Conservation (phyloP, 1,284 basidiomycete genomes). For the Trametes sp. region DNA sequence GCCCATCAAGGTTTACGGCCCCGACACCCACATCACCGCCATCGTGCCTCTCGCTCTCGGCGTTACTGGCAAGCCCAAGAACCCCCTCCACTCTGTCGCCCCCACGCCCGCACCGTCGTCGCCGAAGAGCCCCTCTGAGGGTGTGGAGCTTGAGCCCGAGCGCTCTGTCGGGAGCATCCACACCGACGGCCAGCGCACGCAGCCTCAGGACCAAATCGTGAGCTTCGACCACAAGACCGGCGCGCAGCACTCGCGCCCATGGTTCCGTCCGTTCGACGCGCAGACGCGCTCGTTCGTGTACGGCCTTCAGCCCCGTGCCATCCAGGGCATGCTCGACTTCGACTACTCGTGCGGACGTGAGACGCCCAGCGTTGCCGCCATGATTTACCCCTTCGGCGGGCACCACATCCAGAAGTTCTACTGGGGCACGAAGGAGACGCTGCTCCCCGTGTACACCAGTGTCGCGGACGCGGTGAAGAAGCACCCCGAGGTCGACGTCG, state of each 20-base stretch:
- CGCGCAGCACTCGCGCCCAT: conserved; percentile 62
- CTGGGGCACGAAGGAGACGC: conserved; percentile 99
- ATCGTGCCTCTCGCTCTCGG: conserved; percentile 98
- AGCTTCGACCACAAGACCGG: conserved; percentile 68
- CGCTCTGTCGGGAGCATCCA: conserved; percentile 76
- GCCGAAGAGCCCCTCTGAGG: conserved; percentile 44
- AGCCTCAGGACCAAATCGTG: conserved; percentile 90
- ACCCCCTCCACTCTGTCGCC: conserved; percentile 48
- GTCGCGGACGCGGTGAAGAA: conserved; percentile 93
- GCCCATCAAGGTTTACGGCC: conserved; percentile 96
- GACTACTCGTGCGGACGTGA: conserved; percentile 97
- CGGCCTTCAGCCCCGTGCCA: conserved; percentile 98
- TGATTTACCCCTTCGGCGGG: conserved; percentile 99
- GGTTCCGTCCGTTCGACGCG: conserved; percentile 91
- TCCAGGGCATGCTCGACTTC: conserved; percentile 99
- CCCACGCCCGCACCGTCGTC: conserved; percentile 46
- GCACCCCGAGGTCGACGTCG: conserved; percentile 96
- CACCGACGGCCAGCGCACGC: conserved; percentile 82
- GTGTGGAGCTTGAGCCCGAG: conserved; percentile 37
- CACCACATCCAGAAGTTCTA: conserved; percentile 99
- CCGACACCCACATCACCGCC: conserved; percentile 98
- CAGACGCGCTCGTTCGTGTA: conserved; percentile 96
- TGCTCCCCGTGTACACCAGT: conserved; percentile 96
- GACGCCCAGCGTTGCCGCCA: conserved; percentile 95
- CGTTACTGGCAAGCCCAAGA: conserved; percentile 60